Evolutionary conservation across 73 alveolate species (phyloP), one percentile per base, ranked within the genome.

Genomic region (Symbiodinium natans): DNA sequence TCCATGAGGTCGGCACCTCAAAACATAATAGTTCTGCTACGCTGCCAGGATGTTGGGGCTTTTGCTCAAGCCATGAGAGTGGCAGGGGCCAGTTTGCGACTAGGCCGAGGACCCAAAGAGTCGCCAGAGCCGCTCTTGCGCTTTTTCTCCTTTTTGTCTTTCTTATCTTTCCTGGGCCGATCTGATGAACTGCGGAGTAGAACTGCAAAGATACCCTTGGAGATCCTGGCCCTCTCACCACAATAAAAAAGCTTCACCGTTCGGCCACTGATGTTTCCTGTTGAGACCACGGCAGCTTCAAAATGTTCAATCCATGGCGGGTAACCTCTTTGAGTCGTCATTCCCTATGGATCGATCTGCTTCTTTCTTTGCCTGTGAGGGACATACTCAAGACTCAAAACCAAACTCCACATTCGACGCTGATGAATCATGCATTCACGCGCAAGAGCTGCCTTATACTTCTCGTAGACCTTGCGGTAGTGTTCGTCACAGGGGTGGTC

Each of bases 401-500:
- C n/a, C n/a, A n/a, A n/a, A n/a, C n/a, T n/a, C n/a, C n/a, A n/a
- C n/a, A n/a, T n/a, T n/a, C n/a, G n/a, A n/a, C n/a, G n/a, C n/a
- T n/a, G n/a, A n/a, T n/a, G n/a, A n/a, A n/a, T n/a, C n/a, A n/a
- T n/a, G n/a, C n/a, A n/a, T n/a, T n/a, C n/a, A n/a, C n/a, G n/a
- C n/a, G n/a, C n/a, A n/a, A n/a, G n/a, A n/a, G n/a, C n/a, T n/a
- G n/a, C 92, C 98, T 92, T 92, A 84, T 92, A 75, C 92, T 92
- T 92, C 83, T 92, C 98, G 92, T 92, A 92, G 83, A 92, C 92
- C 73, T 92, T 92, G 42, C 98, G 98, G 68, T 92, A 92, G 92
- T 92, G 98, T 85, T 95, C 99, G 39, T 95, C 99, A 39, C 97
- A 83, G 31, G 99, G 99, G 46, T 95, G 99, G 38, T 95, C 99